Evolutionary conservation across 1,284 basidiomycete genomes (phyloP), one percentile per base, ranked within the genome.

Genomic region (Lignosus rhinocerotis): DNA sequence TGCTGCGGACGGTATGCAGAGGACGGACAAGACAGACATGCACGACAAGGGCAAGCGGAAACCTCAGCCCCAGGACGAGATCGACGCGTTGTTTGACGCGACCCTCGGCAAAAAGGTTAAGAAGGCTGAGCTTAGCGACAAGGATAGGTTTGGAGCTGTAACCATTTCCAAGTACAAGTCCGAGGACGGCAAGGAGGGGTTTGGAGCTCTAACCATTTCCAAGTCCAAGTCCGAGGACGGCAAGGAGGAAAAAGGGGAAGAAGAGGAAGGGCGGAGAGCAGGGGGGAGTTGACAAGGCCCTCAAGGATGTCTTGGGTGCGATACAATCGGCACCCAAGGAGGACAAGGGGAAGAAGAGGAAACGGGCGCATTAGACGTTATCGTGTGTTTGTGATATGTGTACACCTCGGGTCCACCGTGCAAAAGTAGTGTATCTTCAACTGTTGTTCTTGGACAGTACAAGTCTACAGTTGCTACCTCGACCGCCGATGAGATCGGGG

Each of bases 21-120:
- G 9, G 33, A 32, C 46, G 63, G 64, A 65, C 16, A 52, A 58
- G 45, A 32, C 46, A 62, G 64, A 65, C 16, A 52, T 55, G 45
- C 25, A 25, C 25, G 64, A 65, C 16, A 52, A 58, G 45, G 33
- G 49, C 34, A 74, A 72, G 53, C 67, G 69, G 17, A 67, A 61
- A 51, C 56, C 43, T 38, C 64, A 62, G n/a, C 66, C 71, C 11
- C 78, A 74, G 44, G 85, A 91, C 64, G 89, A 89, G 67, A 91
- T 92, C 56, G 90, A 92, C 55, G 80, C 74, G 5, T 73, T 92
- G n/a, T 92, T 92, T 67, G 76, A 81, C 52, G 69, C 75, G 38
- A 77, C 78, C 9, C 69, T 86, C 34, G 84, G 85, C 33, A 83
- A 80, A 65, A 86, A 80, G 69, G 71, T 78, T 42, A 87, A 83